Base-by-base conservation (phyloP, 208 protist species). In the Leishmania martiniquensis region DNA sequence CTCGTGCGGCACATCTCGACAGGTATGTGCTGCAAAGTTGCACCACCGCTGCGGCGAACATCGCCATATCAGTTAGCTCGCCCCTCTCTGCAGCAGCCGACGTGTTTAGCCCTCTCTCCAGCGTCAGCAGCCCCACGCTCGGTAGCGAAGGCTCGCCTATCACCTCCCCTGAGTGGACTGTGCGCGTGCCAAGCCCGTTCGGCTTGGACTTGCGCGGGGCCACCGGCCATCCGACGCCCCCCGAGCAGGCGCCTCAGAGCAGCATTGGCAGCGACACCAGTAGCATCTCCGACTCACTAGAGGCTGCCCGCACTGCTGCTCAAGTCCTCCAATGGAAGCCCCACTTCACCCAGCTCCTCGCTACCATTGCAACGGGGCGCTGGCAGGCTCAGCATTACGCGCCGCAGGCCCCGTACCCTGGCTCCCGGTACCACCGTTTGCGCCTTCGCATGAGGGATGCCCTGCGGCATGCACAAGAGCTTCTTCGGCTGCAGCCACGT, bases 271-370 rank as follows among this genome's bases (percentile, higher is more conserved):
- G 72, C 63, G 49, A 63, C 71, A 54, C 4, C 45, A 68, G 42
- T 59, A 67, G 72, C 72, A 63, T n/a, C 37, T 6, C 17, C 74
- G 57, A 59, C 52, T 49, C 52, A 1, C 10, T 67, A 37, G 51
- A 74, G 44, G 52, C 74, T 2, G 47, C 42, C 4, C 80, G 68
- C 62, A 49, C 62, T 17, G 80, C 80, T 4, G 54, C 75, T 45
- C 80, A 51, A 6, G 75, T 84, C 25, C 62, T 84, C 12, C 68
- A 68, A 13, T 84, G 80, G 80, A 77, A 76, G 59, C 70, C 75
- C 34, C 74, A 80, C 75, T 84, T 84, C 67, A 59, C 69, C 13
- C 60, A 84, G 42, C 80, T 84, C n/a, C 80, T 84, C 70, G 70
- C 80, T 29, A 84, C 80, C 39, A 73, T 84, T 60, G 80, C 80